Percentiles rank a stretch among this genome's conserved stretches.
Evolutionary conservation across 2,329 filamentous ascomycete genomes (phyloP).

Genomic region (Lojkania enalia): DNA sequence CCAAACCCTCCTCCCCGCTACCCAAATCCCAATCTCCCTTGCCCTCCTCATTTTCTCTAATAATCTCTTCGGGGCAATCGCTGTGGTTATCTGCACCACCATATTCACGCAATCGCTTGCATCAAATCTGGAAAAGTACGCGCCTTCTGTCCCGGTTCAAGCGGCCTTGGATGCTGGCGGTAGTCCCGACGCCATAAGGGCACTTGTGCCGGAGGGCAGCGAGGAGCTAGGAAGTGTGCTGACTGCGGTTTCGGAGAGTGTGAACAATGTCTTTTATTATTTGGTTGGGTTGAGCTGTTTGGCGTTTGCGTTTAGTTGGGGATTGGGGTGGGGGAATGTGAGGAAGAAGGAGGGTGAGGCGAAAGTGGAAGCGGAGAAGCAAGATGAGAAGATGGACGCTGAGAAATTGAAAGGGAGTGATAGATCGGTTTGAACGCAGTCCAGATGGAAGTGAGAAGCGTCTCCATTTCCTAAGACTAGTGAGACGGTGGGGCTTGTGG

Average conservation of each 20-base stretch:
- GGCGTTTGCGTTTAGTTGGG: conserved; percentile 17
- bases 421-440: no score
- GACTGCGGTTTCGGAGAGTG: conserved; percentile 25
- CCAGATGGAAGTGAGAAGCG: no score
- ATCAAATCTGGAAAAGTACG: conserved; percentile 19
- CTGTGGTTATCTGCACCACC: conserved; percentile 32
- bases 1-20: conserved; percentile 31
- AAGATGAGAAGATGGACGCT: no score
- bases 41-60: conserved; percentile 43
- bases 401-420: no score
- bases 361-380: no score
- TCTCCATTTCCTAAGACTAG: no score
- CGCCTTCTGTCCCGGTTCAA: conserved; percentile 27
- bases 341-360: conserved; percentile 46
- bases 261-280: conserved; percentile 32
- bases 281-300: conserved; percentile 18
- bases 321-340: conserved; percentile 33
- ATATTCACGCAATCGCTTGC: conserved; percentile 31
- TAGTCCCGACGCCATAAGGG: conserved; percentile 25
- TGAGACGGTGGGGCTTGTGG: no score
- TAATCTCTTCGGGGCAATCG: conserved; percentile 38
- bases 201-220: conserved; percentile 18
- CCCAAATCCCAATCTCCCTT: conserved; percentile 35
- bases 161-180: conserved; percentile 29
- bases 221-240: conserved; percentile 25